Percentiles rank a stretch among this genome's conserved stretches.
Evolutionary conservation across 805 yeast genomes (phyloP).

Genomic region (Priceomyces fermenticarens): DNA sequence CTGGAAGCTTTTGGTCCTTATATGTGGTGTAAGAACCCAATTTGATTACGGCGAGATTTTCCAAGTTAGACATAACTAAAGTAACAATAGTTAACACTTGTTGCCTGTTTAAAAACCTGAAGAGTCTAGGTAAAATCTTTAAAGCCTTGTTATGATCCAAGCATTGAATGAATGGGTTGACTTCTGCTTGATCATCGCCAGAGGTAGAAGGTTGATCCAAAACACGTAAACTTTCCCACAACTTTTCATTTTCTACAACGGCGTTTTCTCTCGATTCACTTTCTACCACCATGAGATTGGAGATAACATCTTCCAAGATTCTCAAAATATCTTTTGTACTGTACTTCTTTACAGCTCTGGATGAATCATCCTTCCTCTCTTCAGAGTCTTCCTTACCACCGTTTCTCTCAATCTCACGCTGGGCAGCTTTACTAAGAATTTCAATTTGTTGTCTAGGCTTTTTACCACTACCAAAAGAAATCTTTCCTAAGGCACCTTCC

Average conservation of each 20-base stretch:
- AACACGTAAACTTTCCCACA: constrained; percentile 80
- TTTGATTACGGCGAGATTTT: constrained; percentile 71
- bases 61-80: constrained; percentile 74
- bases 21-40: constrained; percentile 77
- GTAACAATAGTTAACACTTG: constrained; percentile 77
- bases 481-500: constrained; percentile 90
- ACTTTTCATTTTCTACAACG: constrained; percentile 36
- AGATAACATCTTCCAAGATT: constrained; percentile 74
- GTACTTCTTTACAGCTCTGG: constrained; percentile 30
- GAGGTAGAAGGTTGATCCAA: constrained; percentile 58
- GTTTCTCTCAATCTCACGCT: constrained; percentile 41
- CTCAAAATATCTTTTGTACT: constrained; percentile 50
- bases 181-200: constrained; percentile 45
- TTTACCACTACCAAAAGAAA: constrained; percentile 73
- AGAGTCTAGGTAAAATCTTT: constrained; percentile 83
- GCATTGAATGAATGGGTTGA: constrained; percentile 80
- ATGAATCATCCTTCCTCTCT: constrained; percentile 21
- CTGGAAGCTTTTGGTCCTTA: constrained; percentile 48
- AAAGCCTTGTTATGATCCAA: constrained; percentile 83
- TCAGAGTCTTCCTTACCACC: constrained; percentile 18
- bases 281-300: constrained; percentile 75
- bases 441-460: constrained; percentile 86
- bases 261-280: constrained; percentile 44
- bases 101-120: constrained; percentile 74
- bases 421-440: constrained; percentile 50